Evolutionary conservation across 2,329 filamentous ascomycete genomes (phyloP), one percentile per base, ranked within the genome.

Genomic region (Nemania diffusa): DNA sequence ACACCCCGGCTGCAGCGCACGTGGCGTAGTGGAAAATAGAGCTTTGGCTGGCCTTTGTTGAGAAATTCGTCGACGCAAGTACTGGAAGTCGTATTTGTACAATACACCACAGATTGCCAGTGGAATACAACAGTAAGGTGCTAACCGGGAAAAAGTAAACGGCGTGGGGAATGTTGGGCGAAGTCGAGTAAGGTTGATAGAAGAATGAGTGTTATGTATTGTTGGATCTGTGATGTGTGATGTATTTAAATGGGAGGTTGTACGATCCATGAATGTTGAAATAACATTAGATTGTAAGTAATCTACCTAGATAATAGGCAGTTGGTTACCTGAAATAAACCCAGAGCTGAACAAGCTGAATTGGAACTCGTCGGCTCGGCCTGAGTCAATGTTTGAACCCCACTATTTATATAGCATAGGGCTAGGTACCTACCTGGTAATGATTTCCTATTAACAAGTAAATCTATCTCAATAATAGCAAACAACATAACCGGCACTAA

Each of bases 361-460:
- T 26, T 37, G 20, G 15, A 11, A 17, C 37, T 42, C 34, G n/a
- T 56, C 56, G 55, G 24, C 40, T 37, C 55, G 62, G 62, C 32
- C 62, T 65, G 62, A 65, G 57, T 65, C 62, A 65, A 32, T 32
- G 29, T 32, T 32, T 32, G 29, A 32, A 32, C 29, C 29, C 29
- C 29, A 32, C 29, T 32, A 32, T 32, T 32, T 9, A 9, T 5
- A 32, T 32, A 32, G 29, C 29, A 32, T 32, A 32, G 5, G 9
- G 5, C 5, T 32, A 32, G 29, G 29, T 32, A 32, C 29, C 29
- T 32, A 32, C 29, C 29, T 32, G 29, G 29, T 5, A n/a, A n/a
- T n/a, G n/a, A n/a, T n/a, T n/a, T n/a, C n/a, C n/a, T n/a, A n/a
- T n/a, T n/a, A n/a, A n/a, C n/a, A n/a, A n/a, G n/a, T n/a, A n/a